Percentiles rank a stretch among this genome's conserved stretches.
phyloP scores from a whole-genome alignment of 768 basidiomycete genomes.

The Lactifluus pinguis region DNA sequence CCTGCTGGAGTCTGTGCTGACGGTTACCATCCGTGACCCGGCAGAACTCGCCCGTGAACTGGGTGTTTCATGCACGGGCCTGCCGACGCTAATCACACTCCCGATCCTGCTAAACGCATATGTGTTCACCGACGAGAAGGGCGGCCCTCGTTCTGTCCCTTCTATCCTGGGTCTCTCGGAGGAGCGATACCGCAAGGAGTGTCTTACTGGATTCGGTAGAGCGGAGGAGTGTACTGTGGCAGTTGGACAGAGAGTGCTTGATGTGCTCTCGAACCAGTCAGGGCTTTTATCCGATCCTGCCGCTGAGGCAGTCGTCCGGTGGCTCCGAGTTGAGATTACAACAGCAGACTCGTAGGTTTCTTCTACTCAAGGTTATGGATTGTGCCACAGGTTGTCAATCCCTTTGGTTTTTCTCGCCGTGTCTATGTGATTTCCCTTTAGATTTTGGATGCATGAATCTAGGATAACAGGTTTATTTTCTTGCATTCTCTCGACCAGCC shows the following conservation, averaged over 20 bases:
- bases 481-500: not conserved
- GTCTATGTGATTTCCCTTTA: not conserved
- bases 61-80: constrained; percentile 45
- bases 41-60: constrained; percentile 35
- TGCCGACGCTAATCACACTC: constrained; percentile 68
- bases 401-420: not conserved
- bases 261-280: constrained; percentile 32
- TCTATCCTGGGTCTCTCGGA: constrained; percentile 49
- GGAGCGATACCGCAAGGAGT: constrained; percentile 56
- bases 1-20: constrained; percentile 40
- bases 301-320: constrained; percentile 17
- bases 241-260: constrained; percentile 49
- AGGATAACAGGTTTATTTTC: not conserved
- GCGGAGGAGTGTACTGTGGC: constrained; percentile 63
- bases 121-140: constrained; percentile 19
- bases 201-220: constrained; percentile 64
- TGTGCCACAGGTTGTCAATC: not conserved
- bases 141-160: constrained; percentile 36
- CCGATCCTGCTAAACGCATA: constrained; percentile 53
- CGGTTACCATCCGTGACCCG: constrained; percentile 12
- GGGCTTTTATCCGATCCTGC: constrained; percentile 18
- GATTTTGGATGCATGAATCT: not conserved
- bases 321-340: constrained; percentile 21
- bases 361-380: not conserved
- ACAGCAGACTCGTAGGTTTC: constrained; percentile 4